phyloP scores from a whole-genome alignment of 1,284 basidiomycete genomes.

The Papiliotrema fonsecae region DNA sequence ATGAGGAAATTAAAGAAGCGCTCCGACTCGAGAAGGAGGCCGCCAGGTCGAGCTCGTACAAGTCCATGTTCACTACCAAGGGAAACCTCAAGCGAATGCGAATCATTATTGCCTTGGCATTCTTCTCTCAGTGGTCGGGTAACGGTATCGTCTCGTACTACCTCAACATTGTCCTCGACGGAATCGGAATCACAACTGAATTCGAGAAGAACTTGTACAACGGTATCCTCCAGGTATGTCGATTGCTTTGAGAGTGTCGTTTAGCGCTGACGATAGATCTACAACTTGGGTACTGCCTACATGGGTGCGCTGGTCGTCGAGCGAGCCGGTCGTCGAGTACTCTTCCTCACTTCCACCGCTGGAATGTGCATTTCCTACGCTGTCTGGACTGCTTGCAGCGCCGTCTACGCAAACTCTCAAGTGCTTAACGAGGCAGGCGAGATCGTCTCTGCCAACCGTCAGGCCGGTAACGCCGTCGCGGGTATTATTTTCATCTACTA shows the following conservation, averaged over 20 bases:
- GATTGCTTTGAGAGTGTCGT: no score
- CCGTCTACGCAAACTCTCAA: slow-evolving; percentile 48
- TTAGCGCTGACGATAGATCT: no score
- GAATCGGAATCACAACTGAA: slow-evolving; percentile 57
- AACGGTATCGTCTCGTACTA: slow-evolving; percentile 65
- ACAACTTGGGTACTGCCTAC: slow-evolving; percentile 34
- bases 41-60: slow-evolving; percentile 14
- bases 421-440: slow-evolving; percentile 36
- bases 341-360: slow-evolving; percentile 54
- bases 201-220: slow-evolving; percentile 57
- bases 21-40: slow-evolving; percentile 39
- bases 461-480: slow-evolving; percentile 30
- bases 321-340: slow-evolving; percentile 36
- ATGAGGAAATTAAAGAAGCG: slow-evolving; percentile 46
- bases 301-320: slow-evolving; percentile 42
- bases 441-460: slow-evolving; percentile 10
- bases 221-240: slow-evolving; percentile 57
- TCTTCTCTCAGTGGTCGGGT: slow-evolving; percentile 44
- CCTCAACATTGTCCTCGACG: slow-evolving; percentile 64
- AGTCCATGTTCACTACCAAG: slow-evolving; percentile 11
- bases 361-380: slow-evolving; percentile 63
- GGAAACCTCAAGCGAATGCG: slow-evolving; percentile 25
- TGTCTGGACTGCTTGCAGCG: slow-evolving; percentile 66
- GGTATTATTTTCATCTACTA: slow-evolving; percentile 49
- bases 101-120: slow-evolving; percentile 33